These are phyloP conservation scores for Pezicula neosporulosa DNA, from an alignment of 2,329 filamentous ascomycete species.

Conservation along the genomic window DNA sequence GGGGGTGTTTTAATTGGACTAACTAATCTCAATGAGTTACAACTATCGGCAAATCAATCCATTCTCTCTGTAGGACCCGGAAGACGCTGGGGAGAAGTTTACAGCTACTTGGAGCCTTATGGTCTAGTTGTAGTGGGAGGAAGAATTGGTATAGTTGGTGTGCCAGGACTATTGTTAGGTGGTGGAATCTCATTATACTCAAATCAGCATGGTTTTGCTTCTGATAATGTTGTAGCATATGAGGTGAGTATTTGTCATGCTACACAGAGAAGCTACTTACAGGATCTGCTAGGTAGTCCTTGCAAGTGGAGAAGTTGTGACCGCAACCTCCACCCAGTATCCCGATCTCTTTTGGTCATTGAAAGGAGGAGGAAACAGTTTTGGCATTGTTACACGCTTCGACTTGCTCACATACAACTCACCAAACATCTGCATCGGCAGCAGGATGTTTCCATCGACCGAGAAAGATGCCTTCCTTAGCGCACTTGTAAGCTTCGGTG, in stretches of 20 bases:
- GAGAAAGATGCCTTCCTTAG: conserved; percentile 6
- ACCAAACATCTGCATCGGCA: conserved; percentile 8
- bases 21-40: conserved; percentile 6
- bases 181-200: conserved; percentile 16
- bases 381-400: conserved; percentile 33
- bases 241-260: conserved; percentile 7
- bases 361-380: conserved; percentile 31
- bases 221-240: conserved; percentile 10
- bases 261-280: background rate
- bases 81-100: conserved; percentile 10
- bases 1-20: conserved; percentile 11
- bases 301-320: conserved; percentile 20
- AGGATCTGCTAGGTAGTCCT: conserved; percentile 9
- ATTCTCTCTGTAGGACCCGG: conserved; percentile 11
- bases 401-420: conserved; percentile 31
- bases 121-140: conserved; percentile 10
- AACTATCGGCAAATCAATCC: conserved; percentile 5
- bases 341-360: conserved; percentile 32
- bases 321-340: conserved; percentile 18
- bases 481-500: conserved; percentile 9
- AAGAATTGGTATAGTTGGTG: conserved; percentile 10
- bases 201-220: conserved; percentile 13
- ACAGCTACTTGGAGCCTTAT: conserved; percentile 6
- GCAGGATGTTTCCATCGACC: conserved; percentile 1
- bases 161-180: conserved; percentile 13